Base-by-base conservation (phyloP, 176 grass and related monocot species). In the Musa acuminata region DNA sequence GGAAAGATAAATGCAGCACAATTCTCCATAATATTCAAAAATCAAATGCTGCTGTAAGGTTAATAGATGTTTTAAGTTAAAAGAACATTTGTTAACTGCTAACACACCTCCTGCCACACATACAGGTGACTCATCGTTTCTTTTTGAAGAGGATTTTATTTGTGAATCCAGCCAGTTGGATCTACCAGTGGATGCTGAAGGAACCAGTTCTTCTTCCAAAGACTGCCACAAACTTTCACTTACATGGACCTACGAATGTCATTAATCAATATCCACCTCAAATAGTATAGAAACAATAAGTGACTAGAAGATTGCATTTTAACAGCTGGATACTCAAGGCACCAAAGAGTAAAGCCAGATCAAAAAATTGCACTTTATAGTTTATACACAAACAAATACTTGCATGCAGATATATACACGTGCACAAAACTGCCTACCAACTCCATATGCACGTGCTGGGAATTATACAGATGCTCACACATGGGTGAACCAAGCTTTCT, bases 151-250 rank as follows among this genome's bases (percentile, higher is more conserved):
- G 27, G 89, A 82, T 81, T 85, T 89, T n/a, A 79, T 74, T 24
- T 88, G 93, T 63, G 81, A 81, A 84, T 99, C 95, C 35, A 99
- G 84, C 95, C 95, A 99, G 76, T 99, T 99, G 58, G 90, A 89
- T 89, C 84, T 91, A 51, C 85, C 69, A 77, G 85, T 58, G 75
- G 90, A 87, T 76, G 79, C 89, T 62, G 88, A 83, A 73, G 93
- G 95, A 87, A 94, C 92, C 88, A 99, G 80, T 89, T 93, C 90
- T 94, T 91, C 95, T 73, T 99, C 95, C 82, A 99, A 87, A 19
- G 84, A 88, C 73, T 88, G 90, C 95, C 95, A 99, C 75, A 83
- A 81, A 72, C 84, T 91, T 88, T 94, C 95, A 54, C 80, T 88
- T 82, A 94, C 78, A 52, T 80, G 54, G 87, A 94, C 87, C 95